Conservation (phyloP, 768 basidiomycete genomes). For the Mycena vitilis region DNA sequence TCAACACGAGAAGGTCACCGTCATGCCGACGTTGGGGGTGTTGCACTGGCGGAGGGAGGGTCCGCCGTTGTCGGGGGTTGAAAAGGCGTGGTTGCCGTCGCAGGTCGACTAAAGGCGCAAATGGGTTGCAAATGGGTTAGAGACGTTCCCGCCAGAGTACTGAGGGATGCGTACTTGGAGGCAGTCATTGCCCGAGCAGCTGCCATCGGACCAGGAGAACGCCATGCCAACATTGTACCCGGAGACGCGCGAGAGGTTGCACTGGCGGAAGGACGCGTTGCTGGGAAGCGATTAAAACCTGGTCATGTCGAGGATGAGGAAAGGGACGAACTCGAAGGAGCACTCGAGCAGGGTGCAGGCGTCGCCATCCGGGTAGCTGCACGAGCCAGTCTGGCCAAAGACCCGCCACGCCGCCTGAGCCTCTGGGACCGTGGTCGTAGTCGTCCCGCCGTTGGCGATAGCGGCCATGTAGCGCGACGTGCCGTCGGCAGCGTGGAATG, state of each 20-base stretch:
- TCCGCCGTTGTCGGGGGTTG: conserved; percentile 1
- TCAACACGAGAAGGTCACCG: conserved; percentile 11
- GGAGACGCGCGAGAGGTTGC: neutral
- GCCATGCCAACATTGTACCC: neutral
- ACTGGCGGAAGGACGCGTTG: neutral
- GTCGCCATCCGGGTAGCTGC: neutral
- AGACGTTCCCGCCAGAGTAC: neutral
- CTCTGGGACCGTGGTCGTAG: neutral
- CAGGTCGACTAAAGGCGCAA: neutral
- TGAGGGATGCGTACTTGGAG: neutral
- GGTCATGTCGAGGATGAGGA: neutral
- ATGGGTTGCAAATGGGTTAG: too few species aligned
- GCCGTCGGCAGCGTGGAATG: neutral
- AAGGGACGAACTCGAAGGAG: conserved; percentile 1
- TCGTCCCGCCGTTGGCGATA: neutral
- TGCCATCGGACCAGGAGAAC: neutral
- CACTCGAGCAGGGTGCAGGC: neutral
- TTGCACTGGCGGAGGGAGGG: conserved; percentile 10
- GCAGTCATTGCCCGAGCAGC: neutral
- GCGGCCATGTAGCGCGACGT: neutral
- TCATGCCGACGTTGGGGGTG: conserved; percentile 5
- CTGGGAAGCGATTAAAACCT: neutral
- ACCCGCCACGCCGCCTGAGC: neutral
- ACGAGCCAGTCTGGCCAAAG: neutral
- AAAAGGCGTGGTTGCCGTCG: neutral